Evolutionary conservation across 2,329 filamentous ascomycete genomes (phyloP).

Genomic region (Aspergillus hiratsukae): DNA sequence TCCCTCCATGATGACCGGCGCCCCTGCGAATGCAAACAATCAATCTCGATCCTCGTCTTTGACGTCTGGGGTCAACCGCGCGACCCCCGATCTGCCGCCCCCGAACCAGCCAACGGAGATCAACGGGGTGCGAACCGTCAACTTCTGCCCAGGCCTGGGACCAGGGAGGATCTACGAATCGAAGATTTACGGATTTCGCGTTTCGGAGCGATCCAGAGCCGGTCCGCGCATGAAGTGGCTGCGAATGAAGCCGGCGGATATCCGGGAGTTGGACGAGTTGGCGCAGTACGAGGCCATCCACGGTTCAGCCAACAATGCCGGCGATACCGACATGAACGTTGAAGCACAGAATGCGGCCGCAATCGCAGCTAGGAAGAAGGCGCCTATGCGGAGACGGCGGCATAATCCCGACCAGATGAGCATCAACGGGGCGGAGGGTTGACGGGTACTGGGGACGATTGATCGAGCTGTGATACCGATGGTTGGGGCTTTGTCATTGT

Average conservation of each 20-base stretch:
- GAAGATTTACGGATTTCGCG: conserved; percentile 92
- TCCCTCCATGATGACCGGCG: conserved; percentile 24
- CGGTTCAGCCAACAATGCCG: conserved; percentile 31
- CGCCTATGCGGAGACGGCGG: conserved; percentile 39
- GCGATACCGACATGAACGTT: conserved; percentile 36
- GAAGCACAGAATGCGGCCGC: conserved; percentile 32
- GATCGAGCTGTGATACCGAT: neutral
- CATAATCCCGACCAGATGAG: conserved; percentile 30
- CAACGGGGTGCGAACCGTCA: conserved; percentile 82
- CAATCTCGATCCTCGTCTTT: conserved; percentile 33
- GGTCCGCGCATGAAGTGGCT: conserved; percentile 98
- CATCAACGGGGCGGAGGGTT: conserved; percentile 28
- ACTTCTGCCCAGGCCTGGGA: conserved; percentile 84
- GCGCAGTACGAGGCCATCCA: conserved; percentile 33
- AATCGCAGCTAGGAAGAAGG: conserved; percentile 40
- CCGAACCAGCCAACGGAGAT: conserved; percentile 54
- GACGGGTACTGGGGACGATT: neutral
- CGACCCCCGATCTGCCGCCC: conserved; percentile 28
- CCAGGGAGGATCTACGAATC: conserved; percentile 83
- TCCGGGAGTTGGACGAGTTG: conserved; percentile 77
- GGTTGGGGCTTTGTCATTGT: neutral
- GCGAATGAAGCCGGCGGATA: conserved; percentile 72
- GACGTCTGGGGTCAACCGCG: conserved; percentile 25
- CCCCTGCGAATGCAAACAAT: conserved; percentile 17
- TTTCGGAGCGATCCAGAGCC: conserved; percentile 82